phyloP scores from a whole-genome alignment of 441 rosid genomes.

The Gossypium lobatum region DNA sequence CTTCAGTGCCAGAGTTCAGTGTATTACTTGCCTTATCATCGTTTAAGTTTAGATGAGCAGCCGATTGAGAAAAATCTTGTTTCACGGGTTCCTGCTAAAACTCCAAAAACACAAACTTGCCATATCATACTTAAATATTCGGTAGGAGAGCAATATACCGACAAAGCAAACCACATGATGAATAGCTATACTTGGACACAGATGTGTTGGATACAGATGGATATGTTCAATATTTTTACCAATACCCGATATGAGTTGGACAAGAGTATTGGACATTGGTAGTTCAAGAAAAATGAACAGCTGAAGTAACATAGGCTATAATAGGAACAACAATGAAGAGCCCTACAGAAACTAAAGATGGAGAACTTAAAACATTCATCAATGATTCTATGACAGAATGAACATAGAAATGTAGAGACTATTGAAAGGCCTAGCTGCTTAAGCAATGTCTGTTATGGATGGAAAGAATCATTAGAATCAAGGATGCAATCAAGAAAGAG shows the following conservation, averaged over 20 bases:
- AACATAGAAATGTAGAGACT: not conserved
- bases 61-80: conserved; percentile 23
- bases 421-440: conserved; percentile 2
- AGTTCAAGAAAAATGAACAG: not conserved
- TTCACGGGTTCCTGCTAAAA: conserved; percentile 40
- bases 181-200: not conserved
- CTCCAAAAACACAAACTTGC: not conserved
- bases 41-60: conserved; percentile 37
- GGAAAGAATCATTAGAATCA: too few relatives aligned
- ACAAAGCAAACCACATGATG: conserved; percentile 6
- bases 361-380: not conserved
- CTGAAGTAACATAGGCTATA: too few relatives aligned
- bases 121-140: not conserved
- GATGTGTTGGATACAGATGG: not conserved
- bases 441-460: not conserved
- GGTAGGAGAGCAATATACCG: not conserved
- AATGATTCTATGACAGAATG: not conserved
- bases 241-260: not conserved
- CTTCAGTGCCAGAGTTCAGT: conserved; percentile 32
- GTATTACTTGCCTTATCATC: conserved; percentile 36
- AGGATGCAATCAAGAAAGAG: too few relatives aligned
- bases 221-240: not conserved
- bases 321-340: too few relatives aligned
- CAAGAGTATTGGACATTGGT: not conserved
- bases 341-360: too few relatives aligned